Percentiles rank a stretch among this genome's conserved stretches.
phyloP scores from a whole-genome alignment of 306 rosid species.

The Ormosia semicastrata region DNA sequence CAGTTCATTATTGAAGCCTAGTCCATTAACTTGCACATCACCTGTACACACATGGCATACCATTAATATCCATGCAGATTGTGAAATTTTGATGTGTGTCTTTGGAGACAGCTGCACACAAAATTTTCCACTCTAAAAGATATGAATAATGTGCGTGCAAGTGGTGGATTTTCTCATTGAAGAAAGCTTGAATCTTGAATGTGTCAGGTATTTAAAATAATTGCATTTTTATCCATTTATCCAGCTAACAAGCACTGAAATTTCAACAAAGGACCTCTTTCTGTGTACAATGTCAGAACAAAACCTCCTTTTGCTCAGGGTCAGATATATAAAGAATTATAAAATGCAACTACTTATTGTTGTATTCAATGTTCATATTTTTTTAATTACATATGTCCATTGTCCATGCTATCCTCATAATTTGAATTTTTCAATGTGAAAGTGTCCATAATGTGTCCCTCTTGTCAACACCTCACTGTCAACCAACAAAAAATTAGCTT shows the following conservation, averaged over 20 bases:
- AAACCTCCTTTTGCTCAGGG: no score
- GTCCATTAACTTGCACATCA: background rate
- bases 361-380: no score
- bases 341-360: conserved; percentile 9
- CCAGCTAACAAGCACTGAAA: no score
- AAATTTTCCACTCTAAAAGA: no score
- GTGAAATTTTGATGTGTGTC: no score
- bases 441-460: conserved; percentile 21
- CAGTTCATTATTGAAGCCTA: background rate
- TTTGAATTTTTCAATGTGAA: conserved; percentile 15
- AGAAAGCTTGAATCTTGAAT: background rate
- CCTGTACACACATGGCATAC: conserved; percentile 10
- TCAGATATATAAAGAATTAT: conserved; percentile 6
- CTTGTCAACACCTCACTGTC: conserved; percentile 19
- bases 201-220: background rate
- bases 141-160: background rate
- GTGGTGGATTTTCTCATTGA: background rate
- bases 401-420: conserved; percentile 7
- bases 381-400: no score
- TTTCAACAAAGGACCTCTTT: background rate
- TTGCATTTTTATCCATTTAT: no score
- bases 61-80: no score
- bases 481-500: conserved; percentile 13
- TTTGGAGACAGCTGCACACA: no score
- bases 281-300: background rate